These are phyloP conservation scores for Kazachstania bromeliacearum DNA, from an alignment of 805 yeast species.

Conservation along the genomic window DNA sequence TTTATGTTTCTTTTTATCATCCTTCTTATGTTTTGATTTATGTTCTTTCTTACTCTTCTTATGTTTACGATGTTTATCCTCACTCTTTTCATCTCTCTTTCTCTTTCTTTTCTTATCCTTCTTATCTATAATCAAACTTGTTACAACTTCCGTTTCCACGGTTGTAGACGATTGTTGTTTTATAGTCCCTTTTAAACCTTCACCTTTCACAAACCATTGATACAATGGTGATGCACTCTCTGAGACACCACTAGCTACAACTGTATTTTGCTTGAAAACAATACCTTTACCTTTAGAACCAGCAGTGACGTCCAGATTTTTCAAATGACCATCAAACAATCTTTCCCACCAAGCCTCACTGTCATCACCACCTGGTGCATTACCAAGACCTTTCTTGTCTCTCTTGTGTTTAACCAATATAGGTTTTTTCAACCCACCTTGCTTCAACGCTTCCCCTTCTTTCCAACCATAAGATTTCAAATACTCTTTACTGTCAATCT, in stretches of 20 bases:
- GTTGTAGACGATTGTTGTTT: constrained; percentile 25
- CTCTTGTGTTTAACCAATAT: constrained; percentile 82
- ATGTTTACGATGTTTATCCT: constrained; percentile 4
- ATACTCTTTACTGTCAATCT: constrained; percentile 70
- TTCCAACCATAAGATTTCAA: constrained; percentile 80
- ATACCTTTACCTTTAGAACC: constrained; percentile 31
- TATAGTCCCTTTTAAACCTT: constrained; percentile 70
- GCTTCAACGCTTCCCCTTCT: constrained; percentile 75
- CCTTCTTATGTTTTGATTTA: constrained; percentile 12
- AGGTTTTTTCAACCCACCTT: constrained; percentile 78
- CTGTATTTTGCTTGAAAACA: constrained; percentile 44
- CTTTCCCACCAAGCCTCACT: constrained; percentile 96
- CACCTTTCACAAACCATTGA: constrained; percentile 80
- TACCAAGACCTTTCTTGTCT: constrained; percentile 86
- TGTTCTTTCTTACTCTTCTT: constrained; percentile 2
- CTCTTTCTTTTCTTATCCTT: constrained; percentile 8
- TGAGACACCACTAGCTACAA: constrained; percentile 38
- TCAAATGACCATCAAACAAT: constrained; percentile 86
- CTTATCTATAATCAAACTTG: constrained; percentile 1
- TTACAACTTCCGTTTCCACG: constrained; percentile 6
- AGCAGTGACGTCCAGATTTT: constrained; percentile 52
- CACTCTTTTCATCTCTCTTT: constrained; percentile 7
- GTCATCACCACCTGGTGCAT: constrained; percentile 52
- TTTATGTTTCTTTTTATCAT: constrained; percentile 15
- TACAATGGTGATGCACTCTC: constrained; percentile 64